Percentiles rank a stretch among this genome's conserved stretches.
Evolutionary conservation across 2,329 filamentous ascomycete genomes (phyloP).

Genomic region (Fusarium denticulatum): DNA sequence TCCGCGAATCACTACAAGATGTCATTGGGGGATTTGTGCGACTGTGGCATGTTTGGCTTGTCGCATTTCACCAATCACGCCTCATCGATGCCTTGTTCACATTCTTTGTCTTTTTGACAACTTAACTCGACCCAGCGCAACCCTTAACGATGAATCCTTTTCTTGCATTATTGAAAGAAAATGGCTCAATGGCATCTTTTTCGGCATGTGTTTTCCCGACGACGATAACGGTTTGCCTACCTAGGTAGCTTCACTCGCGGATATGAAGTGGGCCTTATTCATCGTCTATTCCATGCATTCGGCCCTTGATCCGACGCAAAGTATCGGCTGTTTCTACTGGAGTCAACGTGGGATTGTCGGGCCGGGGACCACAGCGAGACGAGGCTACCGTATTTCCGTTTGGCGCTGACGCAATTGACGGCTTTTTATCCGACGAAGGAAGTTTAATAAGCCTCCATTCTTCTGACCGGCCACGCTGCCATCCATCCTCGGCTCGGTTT

Average conservation of each 20-base stretch:
- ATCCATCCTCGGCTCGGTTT: conserved; percentile 10
- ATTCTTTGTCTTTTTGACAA: conserved; percentile 21
- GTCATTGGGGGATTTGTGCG: conserved; percentile 3
- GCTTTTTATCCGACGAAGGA: conserved; percentile 1
- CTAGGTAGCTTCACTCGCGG: not conserved
- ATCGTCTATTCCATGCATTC: not conserved
- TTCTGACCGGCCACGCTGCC: not conserved
- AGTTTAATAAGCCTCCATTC: not conserved
- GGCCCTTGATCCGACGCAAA: conserved; percentile 14
- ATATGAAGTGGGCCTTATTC: conserved; percentile 22
- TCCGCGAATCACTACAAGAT: conserved; percentile 4
- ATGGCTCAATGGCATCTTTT: conserved; percentile 37
- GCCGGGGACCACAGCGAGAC: not conserved
- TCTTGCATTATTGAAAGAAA: conserved; percentile 13
- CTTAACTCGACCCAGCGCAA: conserved; percentile 7
- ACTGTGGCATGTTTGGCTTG: conserved; percentile 21
- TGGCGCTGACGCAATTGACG: not conserved
- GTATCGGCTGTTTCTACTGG: not conserved
- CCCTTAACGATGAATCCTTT: conserved; percentile 9
- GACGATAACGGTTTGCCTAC: not conserved
- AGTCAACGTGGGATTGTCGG: conserved; percentile 4
- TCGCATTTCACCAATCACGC: conserved; percentile 17
- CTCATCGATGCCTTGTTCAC: not conserved
- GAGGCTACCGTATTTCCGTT: conserved; percentile 8
- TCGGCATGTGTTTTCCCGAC: conserved; percentile 23